Percentiles rank a stretch among this genome's conserved stretches.
phyloP scores from a whole-genome alignment of 176 grass and related monocot species.

The Calamus simplicifolius region DNA sequence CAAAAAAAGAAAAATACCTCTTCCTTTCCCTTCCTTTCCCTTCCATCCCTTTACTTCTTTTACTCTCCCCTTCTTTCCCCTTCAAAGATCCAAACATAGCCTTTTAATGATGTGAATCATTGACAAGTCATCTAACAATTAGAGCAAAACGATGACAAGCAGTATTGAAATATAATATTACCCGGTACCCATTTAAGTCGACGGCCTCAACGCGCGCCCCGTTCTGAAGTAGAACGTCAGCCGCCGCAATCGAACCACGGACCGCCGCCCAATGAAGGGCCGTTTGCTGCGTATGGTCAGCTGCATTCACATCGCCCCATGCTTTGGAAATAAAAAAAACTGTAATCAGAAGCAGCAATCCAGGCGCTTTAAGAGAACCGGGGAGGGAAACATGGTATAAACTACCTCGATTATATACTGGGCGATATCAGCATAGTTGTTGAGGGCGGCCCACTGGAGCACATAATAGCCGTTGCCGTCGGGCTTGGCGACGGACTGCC shows the following conservation, averaged over 20 bases:
- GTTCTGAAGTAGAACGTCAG: constrained; percentile 62
- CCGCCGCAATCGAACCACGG: constrained; percentile 45
- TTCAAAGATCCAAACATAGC: too few species aligned
- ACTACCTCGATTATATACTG: constrained; percentile 78
- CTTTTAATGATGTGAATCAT: too few species aligned
- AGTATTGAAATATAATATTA: constrained; percentile 24
- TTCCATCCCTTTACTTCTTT: too few species aligned
- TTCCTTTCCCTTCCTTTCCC: too few species aligned
- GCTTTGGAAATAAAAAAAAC: constrained; percentile 26
- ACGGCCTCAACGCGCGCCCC: constrained; percentile 56
- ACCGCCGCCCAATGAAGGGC: constrained; percentile 94
- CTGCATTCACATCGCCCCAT: constrained; percentile 71
- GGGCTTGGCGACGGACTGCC: constrained; percentile 35
- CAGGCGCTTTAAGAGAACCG: too few species aligned
- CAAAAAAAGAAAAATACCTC: too few species aligned
- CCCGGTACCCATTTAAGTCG: constrained; percentile 76
- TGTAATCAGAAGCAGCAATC: neutral
- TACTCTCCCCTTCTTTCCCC: too few species aligned
- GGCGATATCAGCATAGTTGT: constrained; percentile 70
- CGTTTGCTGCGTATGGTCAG: constrained; percentile 57
- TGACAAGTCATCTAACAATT: too few species aligned
- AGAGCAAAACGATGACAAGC: too few species aligned
- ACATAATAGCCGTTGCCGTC: constrained; percentile 89
- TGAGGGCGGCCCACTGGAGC: constrained; percentile 93
- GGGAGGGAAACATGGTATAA: neutral